Percentiles rank a stretch among this genome's conserved stretches.
Evolutionary conservation across 2,329 filamentous ascomycete genomes (phyloP).

Genomic region (Trichoderma asperellum): DNA sequence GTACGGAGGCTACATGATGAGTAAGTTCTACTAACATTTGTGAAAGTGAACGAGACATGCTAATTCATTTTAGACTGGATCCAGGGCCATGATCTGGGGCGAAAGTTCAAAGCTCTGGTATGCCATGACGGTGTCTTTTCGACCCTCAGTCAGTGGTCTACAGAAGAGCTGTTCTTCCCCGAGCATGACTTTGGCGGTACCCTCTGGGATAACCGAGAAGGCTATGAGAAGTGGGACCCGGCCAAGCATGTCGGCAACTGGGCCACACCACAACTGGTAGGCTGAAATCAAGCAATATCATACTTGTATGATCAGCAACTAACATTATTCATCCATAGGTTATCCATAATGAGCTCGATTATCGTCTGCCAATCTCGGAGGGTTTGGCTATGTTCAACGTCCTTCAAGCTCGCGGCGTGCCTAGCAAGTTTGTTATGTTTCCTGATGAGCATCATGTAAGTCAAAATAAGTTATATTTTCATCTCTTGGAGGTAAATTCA

Average conservation of each 20-base stretch:
- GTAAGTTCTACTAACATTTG: slow-evolving; percentile 43
- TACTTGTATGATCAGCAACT: slow-evolving; percentile 6
- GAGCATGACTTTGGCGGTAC: slow-evolving; percentile 68
- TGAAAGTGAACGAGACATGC: neutral
- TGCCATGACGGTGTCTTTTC: slow-evolving; percentile 88
- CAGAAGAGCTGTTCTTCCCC: slow-evolving; percentile 72
- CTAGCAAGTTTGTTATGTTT: slow-evolving; percentile 79
- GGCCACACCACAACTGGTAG: slow-evolving; percentile 81
- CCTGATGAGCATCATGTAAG: slow-evolving; percentile 69
- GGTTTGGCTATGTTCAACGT: slow-evolving; percentile 86
- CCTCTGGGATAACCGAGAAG: slow-evolving; percentile 63
- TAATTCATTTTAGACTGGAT: slow-evolving; percentile 70
- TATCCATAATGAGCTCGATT: slow-evolving; percentile 90
- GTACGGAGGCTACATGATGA: slow-evolving; percentile 78
- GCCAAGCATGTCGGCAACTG: slow-evolving; percentile 68
- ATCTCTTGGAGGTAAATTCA: no score
- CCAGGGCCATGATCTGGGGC: slow-evolving; percentile 80
- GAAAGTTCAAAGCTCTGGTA: slow-evolving; percentile 84
- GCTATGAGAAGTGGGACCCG: slow-evolving; percentile 73
- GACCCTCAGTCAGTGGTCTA: slow-evolving; percentile 65
- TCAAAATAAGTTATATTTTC: neutral
- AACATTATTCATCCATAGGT: slow-evolving; percentile 41
- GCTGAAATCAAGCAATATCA: slow-evolving; percentile 28
- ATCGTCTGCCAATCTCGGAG: slow-evolving; percentile 82
- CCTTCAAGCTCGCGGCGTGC: slow-evolving; percentile 73